Conservation (phyloP, 1,139 yeast genomes). For the Spathaspora sp. region DNA sequence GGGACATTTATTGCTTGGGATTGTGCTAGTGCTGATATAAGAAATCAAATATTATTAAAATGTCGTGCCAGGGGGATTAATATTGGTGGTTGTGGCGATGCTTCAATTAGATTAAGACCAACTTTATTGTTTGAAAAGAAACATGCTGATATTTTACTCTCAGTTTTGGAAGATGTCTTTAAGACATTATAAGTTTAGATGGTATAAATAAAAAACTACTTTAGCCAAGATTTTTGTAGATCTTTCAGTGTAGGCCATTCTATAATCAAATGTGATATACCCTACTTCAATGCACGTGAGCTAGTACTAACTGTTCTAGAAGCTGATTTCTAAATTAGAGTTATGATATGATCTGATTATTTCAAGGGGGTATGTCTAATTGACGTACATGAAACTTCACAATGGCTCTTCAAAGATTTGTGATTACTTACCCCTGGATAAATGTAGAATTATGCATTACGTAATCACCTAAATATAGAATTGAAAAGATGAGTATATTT, state of each 20-base stretch:
- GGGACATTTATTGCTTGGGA: conserved; percentile 86
- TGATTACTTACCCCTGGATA: no score
- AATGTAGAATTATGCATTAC: no score
- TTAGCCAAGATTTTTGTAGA: background rate
- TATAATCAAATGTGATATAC: no score
- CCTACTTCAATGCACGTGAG: no score
- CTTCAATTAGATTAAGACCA: conserved; percentile 75
- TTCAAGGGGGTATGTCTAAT: no score
- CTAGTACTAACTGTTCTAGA: no score
- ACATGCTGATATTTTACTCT: conserved; percentile 64
- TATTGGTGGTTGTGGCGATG: conserved; percentile 79
- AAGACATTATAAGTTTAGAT: conserved; percentile 7
- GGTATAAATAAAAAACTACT: background rate
- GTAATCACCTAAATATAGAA: no score
- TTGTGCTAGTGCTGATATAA: conserved; percentile 47
- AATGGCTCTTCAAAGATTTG: no score
- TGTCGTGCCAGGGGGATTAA: conserved; percentile 66
- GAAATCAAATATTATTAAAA: conserved; percentile 58
- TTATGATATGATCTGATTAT: background rate
- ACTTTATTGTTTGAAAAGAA: conserved; percentile 70
- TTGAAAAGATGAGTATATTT: no score
- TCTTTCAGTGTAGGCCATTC: no score
- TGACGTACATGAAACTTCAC: no score
- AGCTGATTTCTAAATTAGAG: no score
- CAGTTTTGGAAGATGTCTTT: conserved; percentile 38